Evolutionary conservation across 2,329 filamentous ascomycete species (phyloP).

Genomic region (Venturia carpophila): DNA sequence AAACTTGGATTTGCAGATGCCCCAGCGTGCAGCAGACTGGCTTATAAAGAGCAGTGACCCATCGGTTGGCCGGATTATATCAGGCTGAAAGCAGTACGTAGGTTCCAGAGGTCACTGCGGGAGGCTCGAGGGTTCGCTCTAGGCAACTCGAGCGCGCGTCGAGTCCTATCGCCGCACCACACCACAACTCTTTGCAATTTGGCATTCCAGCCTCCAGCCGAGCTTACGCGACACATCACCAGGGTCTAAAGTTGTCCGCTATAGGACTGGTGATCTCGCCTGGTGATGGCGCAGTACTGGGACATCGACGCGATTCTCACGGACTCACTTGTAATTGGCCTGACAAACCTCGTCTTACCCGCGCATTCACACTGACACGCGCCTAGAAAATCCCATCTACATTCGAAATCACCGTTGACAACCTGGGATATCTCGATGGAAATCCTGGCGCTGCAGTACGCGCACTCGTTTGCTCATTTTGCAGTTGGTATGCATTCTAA

Average conservation of each 20-base stretch:
- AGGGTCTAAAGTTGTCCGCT: neutral
- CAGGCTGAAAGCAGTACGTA: conserved; percentile 12
- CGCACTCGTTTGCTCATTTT: conserved; percentile 24
- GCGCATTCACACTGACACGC: conserved; percentile 17
- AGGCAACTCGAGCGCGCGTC: conserved; percentile 6
- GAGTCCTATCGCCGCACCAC: neutral
- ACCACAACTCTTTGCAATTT: neutral
- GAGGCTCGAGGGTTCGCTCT: neutral
- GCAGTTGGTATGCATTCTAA: conserved; percentile 5
- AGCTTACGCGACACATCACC: neutral
- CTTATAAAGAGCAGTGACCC: neutral
- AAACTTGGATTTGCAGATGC: neutral
- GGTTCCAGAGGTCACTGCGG: neutral
- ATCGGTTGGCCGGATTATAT: neutral
- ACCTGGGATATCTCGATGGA: conserved; percentile 83
- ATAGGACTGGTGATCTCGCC: neutral
- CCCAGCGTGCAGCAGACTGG: neutral
- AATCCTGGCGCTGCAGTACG: conserved; percentile 56
- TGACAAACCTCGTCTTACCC: neutral
- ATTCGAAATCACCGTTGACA: conserved; percentile 82
- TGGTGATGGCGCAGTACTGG: conserved; percentile 59
- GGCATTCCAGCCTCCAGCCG: neutral
- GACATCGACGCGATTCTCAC: conserved; percentile 78
- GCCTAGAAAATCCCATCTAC: conserved; percentile 86
- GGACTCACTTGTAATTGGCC: conserved; percentile 59